A percentile compares a stretch with the other conserved stretches of the same genome.
These are phyloP conservation scores for Stevia rebaudiana DNA, from an alignment of 140 eudicot genomes.

Conservation along the genomic window DNA sequence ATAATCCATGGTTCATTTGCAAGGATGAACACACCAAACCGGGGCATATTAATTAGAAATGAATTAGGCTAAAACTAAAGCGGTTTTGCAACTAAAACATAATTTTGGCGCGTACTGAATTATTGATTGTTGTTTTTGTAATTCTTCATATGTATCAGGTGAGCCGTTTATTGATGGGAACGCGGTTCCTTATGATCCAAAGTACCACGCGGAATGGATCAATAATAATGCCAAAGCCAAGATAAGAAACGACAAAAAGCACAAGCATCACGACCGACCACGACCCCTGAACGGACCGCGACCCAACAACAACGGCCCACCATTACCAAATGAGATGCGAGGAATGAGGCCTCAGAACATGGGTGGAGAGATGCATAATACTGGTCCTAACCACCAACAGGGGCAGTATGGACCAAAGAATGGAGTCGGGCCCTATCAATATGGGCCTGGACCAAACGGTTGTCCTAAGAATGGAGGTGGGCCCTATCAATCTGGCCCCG, in stretches of 20 bases:
- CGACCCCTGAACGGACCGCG: not conserved
- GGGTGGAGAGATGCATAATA: constrained; percentile 11
- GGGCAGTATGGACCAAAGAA: constrained; percentile 27
- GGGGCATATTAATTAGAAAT: too few relatives aligned
- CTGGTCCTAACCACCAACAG: constrained; percentile 30
- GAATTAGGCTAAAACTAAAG: not conserved
- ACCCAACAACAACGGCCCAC: constrained; percentile 3
- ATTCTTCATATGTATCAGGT: constrained; percentile 40
- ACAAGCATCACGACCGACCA: constrained; percentile 65
- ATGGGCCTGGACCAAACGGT: too few relatives aligned
- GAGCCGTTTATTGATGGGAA: constrained; percentile 87
- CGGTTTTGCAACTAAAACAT: not conserved
- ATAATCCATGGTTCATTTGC: not conserved
- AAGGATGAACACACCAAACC: too few relatives aligned
- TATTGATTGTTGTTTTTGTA: not conserved
- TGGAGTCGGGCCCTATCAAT: constrained; percentile 39
- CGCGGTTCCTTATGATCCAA: constrained; percentile 91
- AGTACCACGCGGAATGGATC: constrained; percentile 90
- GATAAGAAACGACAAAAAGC: constrained; percentile 60
- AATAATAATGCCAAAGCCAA: constrained; percentile 72
- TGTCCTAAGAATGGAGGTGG: constrained; percentile 30
- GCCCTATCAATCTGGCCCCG: too few relatives aligned
- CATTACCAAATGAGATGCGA: constrained; percentile 23
- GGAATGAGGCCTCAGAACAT: constrained; percentile 22
- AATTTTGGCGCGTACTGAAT: not conserved